A percentile compares a stretch with the other conserved stretches of the same genome.
Conservation (phyloP, 2,329 filamentous ascomycete genomes). For the Calonectria pseudoreteaudii region DNA sequence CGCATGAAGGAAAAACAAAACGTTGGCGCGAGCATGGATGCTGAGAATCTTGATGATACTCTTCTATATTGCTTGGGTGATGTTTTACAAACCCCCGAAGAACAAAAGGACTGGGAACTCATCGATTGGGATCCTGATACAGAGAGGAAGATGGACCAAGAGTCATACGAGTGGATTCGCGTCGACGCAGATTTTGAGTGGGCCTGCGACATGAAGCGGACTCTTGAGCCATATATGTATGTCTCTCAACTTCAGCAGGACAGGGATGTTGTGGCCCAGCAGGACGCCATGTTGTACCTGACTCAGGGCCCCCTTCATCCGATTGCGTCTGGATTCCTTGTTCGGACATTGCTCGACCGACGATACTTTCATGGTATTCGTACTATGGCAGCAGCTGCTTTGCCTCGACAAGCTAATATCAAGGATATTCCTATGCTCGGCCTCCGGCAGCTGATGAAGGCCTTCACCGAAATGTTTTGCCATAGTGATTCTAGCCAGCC, state of each 20-base stretch:
- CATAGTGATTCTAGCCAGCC: slow-evolving; percentile 82
- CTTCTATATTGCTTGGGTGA: slow-evolving; percentile 94
- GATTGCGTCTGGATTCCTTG: slow-evolving; percentile 88
- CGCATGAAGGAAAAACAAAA: slow-evolving; percentile 80
- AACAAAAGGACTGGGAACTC: slow-evolving; percentile 85
- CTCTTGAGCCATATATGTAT: slow-evolving; percentile 97
- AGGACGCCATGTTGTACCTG: slow-evolving; percentile 82
- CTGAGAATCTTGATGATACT: slow-evolving; percentile 78
- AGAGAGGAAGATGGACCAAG: slow-evolving; percentile 91
- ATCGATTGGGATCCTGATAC: slow-evolving; percentile 91
- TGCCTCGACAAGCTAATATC: slow-evolving; percentile 79
- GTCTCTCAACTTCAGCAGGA: slow-evolving; percentile 97
- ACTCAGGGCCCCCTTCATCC: slow-evolving; percentile 75
- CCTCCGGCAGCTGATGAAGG: slow-evolving; percentile 83
- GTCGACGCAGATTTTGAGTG: slow-evolving; percentile 99
- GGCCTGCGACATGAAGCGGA: slow-evolving; percentile 85
- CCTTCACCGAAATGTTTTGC: slow-evolving; percentile 91
- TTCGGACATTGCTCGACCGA: slow-evolving; percentile 88
- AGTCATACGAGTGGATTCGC: slow-evolving; percentile 98
- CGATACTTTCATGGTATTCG: slow-evolving; percentile 96
- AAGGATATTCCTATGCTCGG: slow-evolving; percentile 80
- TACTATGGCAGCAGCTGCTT: slow-evolving; percentile 81
- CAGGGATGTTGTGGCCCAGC: slow-evolving; percentile 91
- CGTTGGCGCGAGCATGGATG: slow-evolving; percentile 69
- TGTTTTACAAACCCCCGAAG: slow-evolving; percentile 84